Percentiles rank a stretch among this genome's conserved stretches.
phyloP scores from a whole-genome alignment of 202 grass and related monocot genomes.

The Schoenoplectus triqueter region DNA sequence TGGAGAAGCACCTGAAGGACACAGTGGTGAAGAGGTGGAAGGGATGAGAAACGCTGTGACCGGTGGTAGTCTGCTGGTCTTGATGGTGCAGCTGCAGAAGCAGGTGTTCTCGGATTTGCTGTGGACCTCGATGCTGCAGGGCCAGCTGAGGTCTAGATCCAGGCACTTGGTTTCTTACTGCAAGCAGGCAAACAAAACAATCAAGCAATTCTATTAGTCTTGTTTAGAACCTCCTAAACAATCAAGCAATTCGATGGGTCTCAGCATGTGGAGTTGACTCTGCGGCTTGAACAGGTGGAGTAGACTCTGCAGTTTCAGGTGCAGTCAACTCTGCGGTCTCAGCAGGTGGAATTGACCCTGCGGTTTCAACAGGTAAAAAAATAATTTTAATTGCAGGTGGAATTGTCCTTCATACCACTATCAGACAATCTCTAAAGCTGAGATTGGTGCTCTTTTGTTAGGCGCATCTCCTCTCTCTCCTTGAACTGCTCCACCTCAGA shows the following conservation, averaged over 20 bases:
- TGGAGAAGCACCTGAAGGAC: slow-evolving; percentile 8
- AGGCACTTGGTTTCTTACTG: slow-evolving; percentile 25
- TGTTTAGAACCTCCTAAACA: background rate
- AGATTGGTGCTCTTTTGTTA: slow-evolving; percentile 51
- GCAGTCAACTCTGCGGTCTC: background rate
- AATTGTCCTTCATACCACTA: slow-evolving; percentile 36
- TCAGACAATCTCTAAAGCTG: slow-evolving; percentile 52
- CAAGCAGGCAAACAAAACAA: background rate
- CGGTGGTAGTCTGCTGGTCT: slow-evolving; percentile 7
- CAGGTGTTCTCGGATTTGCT: slow-evolving; percentile 33
- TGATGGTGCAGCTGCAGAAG: background rate
- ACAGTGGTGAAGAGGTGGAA: background rate
- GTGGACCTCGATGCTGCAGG: background rate
- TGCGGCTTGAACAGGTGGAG: background rate
- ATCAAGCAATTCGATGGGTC: background rate
- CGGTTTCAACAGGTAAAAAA: background rate
- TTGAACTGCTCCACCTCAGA: slow-evolving; percentile 51
- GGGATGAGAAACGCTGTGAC: background rate
- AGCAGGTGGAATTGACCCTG: background rate
- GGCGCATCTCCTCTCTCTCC: slow-evolving; percentile 49
- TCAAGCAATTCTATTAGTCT: background rate
- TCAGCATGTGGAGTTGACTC: background rate
- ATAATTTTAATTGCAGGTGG: too few relatives aligned
- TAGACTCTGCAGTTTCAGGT: background rate
- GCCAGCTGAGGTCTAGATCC: slow-evolving; percentile 21